phyloP scores from a whole-genome alignment of 2,329 filamentous ascomycete species.

The Aspergillus tamarii region DNA sequence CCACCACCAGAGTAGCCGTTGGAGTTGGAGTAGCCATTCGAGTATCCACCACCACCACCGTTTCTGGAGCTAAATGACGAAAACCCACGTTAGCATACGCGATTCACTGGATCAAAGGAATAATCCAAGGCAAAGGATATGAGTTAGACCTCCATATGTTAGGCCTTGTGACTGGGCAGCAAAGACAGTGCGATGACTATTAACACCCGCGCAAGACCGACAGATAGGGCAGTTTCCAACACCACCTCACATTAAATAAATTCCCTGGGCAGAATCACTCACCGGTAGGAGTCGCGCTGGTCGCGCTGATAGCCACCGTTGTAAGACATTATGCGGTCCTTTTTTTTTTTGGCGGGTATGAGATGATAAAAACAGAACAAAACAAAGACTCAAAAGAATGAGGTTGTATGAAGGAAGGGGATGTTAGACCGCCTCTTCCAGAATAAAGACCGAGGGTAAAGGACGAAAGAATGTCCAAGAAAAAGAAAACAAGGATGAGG shows the following conservation, averaged over 20 bases:
- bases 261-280: conserved; percentile 24
- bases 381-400: conserved; percentile 9
- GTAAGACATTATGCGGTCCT: conserved; percentile 68
- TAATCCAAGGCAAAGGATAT: background rate
- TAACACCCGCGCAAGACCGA: background rate
- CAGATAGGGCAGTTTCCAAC: conserved; percentile 2
- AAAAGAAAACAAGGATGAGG: conserved; percentile 21
- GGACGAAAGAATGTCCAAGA: conserved; percentile 9
- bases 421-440: background rate
- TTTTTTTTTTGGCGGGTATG: conserved; percentile 16
- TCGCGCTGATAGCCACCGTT: conserved; percentile 59
- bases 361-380: conserved; percentile 7
- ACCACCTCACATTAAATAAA: background rate
- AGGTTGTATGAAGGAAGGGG: conserved; percentile 6
- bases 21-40: conserved; percentile 52
- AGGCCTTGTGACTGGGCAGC: background rate
- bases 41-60: conserved; percentile 47
- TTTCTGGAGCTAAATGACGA: conserved; percentile 34
- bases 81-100: conserved; percentile 15
- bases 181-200: background rate
- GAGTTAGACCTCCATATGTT: background rate
- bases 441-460: conserved; percentile 10
- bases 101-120: background rate
- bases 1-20: conserved; percentile 48
- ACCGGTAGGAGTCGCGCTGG: conserved; percentile 59